These are phyloP conservation scores for Fusarium tanahbumbuense DNA, from an alignment of 2,329 filamentous ascomycete genomes.

Conservation along the genomic window DNA sequence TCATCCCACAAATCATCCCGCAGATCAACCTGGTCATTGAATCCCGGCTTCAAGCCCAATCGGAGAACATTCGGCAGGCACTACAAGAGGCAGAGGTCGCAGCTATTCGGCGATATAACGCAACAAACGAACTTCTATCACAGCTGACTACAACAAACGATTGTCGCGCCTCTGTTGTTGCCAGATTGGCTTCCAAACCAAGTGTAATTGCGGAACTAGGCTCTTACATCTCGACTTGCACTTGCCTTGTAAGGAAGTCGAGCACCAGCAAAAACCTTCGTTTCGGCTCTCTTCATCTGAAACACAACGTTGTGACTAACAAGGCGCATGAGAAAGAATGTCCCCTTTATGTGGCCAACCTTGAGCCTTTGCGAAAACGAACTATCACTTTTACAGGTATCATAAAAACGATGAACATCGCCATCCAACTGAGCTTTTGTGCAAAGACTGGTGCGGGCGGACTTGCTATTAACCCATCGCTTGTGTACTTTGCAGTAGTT, in stretches of 20 bases:
- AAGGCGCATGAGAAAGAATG: background rate
- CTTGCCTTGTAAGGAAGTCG: background rate
- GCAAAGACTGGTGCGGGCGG: background rate
- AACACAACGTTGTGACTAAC: background rate
- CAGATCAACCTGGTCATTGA: background rate
- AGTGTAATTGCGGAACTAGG: background rate
- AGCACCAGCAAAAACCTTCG: background rate
- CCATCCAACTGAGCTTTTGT: background rate
- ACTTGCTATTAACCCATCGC: background rate
- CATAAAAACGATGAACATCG: background rate
- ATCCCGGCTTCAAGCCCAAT: background rate
- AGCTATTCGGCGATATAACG: background rate
- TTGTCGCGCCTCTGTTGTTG: rapidly evolving
- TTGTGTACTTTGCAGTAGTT: background rate
- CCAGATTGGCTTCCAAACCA: background rate
- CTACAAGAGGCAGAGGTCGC: background rate
- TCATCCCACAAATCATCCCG: background rate
- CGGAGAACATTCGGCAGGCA: background rate
- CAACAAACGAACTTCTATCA: background rate
- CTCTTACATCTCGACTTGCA: background rate
- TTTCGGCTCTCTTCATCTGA: background rate
- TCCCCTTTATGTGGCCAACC: background rate
- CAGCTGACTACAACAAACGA: rapidly evolving
- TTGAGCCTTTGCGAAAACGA: rapidly evolving
- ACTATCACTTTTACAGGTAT: background rate